A percentile compares a stretch with the other conserved stretches of the same genome.
Conservation (phyloP, 1,284 basidiomycete genomes). For the Phaffia rhodozyma region DNA sequence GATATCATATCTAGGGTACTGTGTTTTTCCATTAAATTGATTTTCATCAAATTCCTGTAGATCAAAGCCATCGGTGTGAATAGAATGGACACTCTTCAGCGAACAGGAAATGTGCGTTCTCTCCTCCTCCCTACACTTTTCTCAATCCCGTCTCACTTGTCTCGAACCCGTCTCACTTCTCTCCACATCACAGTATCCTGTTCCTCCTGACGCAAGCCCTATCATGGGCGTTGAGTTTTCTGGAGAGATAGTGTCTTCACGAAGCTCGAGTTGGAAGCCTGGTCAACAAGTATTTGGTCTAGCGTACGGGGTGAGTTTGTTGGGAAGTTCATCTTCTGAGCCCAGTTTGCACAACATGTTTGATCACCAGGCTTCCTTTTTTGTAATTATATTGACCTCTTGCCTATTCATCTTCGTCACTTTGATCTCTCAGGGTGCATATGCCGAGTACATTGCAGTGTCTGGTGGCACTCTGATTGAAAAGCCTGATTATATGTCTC, state of each 20-base stretch:
- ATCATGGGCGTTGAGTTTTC: slow-evolving; percentile 90
- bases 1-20: background rate
- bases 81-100: slow-evolving; percentile 70
- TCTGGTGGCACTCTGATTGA: slow-evolving; percentile 55
- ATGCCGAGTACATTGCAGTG: slow-evolving; percentile 74
- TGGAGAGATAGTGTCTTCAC: slow-evolving; percentile 44
- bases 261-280: slow-evolving; percentile 36
- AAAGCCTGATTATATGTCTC: slow-evolving; percentile 65
- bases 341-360: no score
- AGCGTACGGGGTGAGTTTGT: slow-evolving; percentile 45
- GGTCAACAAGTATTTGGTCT: slow-evolving; percentile 77
- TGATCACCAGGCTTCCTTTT: no score
- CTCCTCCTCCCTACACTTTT: no score
- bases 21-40: background rate
- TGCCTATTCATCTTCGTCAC: background rate
- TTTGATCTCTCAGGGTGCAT: slow-evolving; percentile 54
- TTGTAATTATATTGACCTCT: background rate
- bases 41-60: slow-evolving; percentile 30
- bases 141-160: no score
- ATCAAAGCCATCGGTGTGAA: slow-evolving; percentile 74
- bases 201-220: slow-evolving; percentile 59
- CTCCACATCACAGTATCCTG: slow-evolving; percentile 44
- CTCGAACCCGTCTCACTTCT: no score
- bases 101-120: slow-evolving; percentile 41
- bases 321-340: background rate